Base-by-base conservation (phyloP, 495 filamentous ascomycete genomes). In the Xylaria curta region DNA sequence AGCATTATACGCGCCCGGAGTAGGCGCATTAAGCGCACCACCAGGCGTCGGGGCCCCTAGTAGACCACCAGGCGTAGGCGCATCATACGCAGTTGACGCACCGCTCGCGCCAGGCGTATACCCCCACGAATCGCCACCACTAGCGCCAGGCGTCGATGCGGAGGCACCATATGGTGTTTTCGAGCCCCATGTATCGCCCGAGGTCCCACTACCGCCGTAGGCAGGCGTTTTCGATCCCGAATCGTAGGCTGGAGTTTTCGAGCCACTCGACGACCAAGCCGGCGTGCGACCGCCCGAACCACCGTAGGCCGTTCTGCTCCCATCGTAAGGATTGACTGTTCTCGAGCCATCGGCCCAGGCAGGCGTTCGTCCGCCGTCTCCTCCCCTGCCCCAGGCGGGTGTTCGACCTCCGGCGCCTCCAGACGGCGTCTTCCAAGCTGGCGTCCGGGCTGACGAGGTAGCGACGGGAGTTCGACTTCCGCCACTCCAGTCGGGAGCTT, bases 291-390 rank as follows among this genome's bases (percentile, higher is more conserved):
- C 79, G 44, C 85, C 84, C 4, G 81, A 81, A 12, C 86, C 91
- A 12, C 86, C 91, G 66, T 92, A 85, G 87, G 95, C 70, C 12
- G 92, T 96, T 44, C 93, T 89, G 75, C 83, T 92, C 62, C 94
- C 94, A 76, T 95, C 93, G 77, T 94, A 93, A 3, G 91, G 89
- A 68, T 93, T 93, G 28, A 89, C 88, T n/a, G 92, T 94, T 69
- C 89, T 89, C 8, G 87, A 92, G 60, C 89, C 89, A 72, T 91
- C 91, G 71, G 90, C 91, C 93, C 93, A 95, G 9, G 91, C 90
- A 4, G 93, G 93, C 3, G 93, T 96, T 58, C 93, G 89, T 31
- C 86, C 84, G 33, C 87, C 86, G 62, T 88, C 88, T 53, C 83
- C 85, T 61, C 89, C 85, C 66, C 83, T 83, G 64, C 81, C 79